Evolutionary conservation across 495 filamentous ascomycete species (phyloP).

Genomic region (Aspergillus cavernicola): DNA sequence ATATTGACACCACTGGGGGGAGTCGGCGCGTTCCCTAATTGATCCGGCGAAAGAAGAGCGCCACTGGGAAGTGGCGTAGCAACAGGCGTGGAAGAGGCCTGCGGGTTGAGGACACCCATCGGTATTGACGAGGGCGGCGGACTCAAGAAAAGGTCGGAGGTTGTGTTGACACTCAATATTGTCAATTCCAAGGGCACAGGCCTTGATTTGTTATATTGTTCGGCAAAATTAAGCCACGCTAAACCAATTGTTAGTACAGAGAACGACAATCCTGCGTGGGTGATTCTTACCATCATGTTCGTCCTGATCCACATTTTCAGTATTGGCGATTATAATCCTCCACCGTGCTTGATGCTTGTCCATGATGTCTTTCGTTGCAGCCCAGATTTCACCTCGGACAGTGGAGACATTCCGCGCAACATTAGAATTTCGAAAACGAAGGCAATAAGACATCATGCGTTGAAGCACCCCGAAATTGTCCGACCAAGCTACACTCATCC

Average conservation of each 20-base stretch:
- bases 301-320: slow-evolving; percentile 65
- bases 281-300: slow-evolving; percentile 58
- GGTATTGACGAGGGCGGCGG: slow-evolving; percentile 29
- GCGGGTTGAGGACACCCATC: slow-evolving; percentile 30
- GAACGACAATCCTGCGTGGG: background rate
- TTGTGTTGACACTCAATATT: slow-evolving; percentile 62
- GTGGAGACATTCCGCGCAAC: slow-evolving; percentile 56
- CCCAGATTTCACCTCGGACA: slow-evolving; percentile 78
- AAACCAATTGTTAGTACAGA: slow-evolving; percentile 5
- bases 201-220: slow-evolving; percentile 42
- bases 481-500: slow-evolving; percentile 90
- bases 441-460: slow-evolving; percentile 72
- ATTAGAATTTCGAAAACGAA: slow-evolving; percentile 59
- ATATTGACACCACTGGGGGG: slow-evolving; percentile 23
- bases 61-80: slow-evolving; percentile 46
- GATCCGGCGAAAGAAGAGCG: slow-evolving; percentile 43
- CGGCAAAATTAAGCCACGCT: slow-evolving; percentile 46
- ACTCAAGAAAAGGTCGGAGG: slow-evolving; percentile 60
- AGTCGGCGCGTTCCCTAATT: slow-evolving; percentile 35
- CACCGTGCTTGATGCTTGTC: slow-evolving; percentile 67
- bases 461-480: slow-evolving; percentile 77
- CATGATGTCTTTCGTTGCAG: slow-evolving; percentile 73
- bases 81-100: slow-evolving; percentile 36
- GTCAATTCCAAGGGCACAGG: slow-evolving; percentile 50
- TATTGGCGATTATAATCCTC: slow-evolving; percentile 75